Conservation (phyloP, 306 rosid species). For the Urtica urens region DNA sequence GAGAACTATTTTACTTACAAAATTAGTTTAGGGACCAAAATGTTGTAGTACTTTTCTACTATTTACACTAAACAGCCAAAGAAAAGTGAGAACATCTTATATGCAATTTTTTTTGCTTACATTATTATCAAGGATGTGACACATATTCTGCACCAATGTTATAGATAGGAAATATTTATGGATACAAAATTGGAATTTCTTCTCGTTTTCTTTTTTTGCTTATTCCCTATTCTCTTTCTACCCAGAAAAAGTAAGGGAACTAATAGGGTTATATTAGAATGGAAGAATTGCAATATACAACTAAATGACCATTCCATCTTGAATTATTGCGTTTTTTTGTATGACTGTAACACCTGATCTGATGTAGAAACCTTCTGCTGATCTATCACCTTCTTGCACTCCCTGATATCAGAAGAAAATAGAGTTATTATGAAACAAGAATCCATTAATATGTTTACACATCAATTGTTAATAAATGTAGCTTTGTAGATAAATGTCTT, state of each 20-base stretch:
- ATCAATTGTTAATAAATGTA: too few relatives aligned
- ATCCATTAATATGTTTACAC: neutral
- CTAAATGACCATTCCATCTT: slow-evolving; percentile 54
- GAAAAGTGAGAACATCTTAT: slow-evolving; percentile 4
- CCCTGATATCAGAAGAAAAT: slow-evolving; percentile 49
- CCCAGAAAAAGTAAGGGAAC: slow-evolving; percentile 2
- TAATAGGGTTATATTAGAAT: slow-evolving; percentile 13
- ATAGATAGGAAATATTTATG: too few relatives aligned
- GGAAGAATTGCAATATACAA: neutral
- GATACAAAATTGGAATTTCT: neutral
- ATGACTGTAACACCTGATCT: slow-evolving; percentile 68
- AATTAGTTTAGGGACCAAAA: too few relatives aligned
- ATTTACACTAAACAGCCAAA: slow-evolving; percentile 2
- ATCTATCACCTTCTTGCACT: slow-evolving; percentile 80
- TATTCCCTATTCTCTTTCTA: neutral
- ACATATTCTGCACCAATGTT: too few relatives aligned
- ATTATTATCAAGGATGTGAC: too few relatives aligned
- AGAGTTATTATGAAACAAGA: slow-evolving; percentile 3
- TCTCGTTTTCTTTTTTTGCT: slow-evolving; percentile 10
- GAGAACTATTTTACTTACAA: too few relatives aligned
- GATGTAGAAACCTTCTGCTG: slow-evolving; percentile 81
- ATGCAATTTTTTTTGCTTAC: too few relatives aligned
- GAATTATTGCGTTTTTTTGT: slow-evolving; percentile 53
- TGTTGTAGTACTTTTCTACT: neutral
- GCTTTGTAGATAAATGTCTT: slow-evolving; percentile 5